Conservation (phyloP, 768 basidiomycete genomes). For the Suillus placidus region DNA sequence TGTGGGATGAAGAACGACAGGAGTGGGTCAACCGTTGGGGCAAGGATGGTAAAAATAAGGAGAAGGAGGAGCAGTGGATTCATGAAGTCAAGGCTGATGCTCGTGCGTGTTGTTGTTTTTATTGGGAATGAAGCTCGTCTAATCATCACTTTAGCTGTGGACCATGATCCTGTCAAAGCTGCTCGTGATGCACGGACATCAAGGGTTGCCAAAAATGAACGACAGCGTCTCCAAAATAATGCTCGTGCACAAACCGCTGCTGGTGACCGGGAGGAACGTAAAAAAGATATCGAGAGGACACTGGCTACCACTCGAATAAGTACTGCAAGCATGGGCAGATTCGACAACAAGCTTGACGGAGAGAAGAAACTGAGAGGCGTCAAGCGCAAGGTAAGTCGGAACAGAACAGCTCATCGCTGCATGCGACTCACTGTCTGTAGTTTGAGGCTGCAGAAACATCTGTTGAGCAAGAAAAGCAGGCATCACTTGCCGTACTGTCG, state of each 20-base stretch:
- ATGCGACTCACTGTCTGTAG: constrained; percentile 40
- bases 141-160: constrained; percentile 54
- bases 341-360: constrained; percentile 87
- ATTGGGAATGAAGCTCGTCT: not conserved
- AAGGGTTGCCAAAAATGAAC: constrained; percentile 82
- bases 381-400: constrained; percentile 81
- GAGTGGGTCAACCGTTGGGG: constrained; percentile 95
- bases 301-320: constrained; percentile 77
- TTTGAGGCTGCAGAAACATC: constrained; percentile 83
- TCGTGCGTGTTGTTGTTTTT: constrained; percentile 50
- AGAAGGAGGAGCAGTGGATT: constrained; percentile 86
- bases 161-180: constrained; percentile 76
- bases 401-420: not conserved
- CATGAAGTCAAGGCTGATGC: constrained; percentile 87
- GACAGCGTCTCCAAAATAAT: constrained; percentile 72
- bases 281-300: constrained; percentile 73
- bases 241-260: constrained; percentile 51
- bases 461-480: constrained; percentile 65
- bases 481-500: constrained; percentile 74
- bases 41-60: constrained; percentile 84
- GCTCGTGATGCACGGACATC: constrained; percentile 81
- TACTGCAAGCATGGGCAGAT: constrained; percentile 95
- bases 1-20: constrained; percentile 95
- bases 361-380: constrained; percentile 87
- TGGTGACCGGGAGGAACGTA: constrained; percentile 52